Conservation (phyloP, 2,329 filamentous ascomycete species). For the Talaromyces funiculosus region DNA sequence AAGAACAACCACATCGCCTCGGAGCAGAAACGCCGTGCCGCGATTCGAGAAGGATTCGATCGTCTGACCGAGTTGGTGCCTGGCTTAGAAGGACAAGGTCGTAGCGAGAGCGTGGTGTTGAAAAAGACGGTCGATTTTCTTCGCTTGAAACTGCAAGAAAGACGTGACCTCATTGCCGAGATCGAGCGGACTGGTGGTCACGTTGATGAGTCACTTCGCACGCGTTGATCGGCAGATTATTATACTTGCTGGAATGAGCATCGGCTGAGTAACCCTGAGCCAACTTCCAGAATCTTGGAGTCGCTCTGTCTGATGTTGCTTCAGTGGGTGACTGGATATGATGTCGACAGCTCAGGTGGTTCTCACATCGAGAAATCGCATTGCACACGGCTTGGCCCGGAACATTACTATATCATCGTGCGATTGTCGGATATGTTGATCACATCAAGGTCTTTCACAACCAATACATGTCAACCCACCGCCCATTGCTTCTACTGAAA, state of each 20-base stretch:
- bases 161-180: slow-evolving; percentile 53
- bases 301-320: too few relatives aligned
- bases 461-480: too few relatives aligned
- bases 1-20: slow-evolving; percentile 69
- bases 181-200: slow-evolving; percentile 56
- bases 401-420: background rate
- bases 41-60: slow-evolving; percentile 80
- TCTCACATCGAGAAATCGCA: background rate
- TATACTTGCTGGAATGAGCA: too few relatives aligned
- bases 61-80: slow-evolving; percentile 73
- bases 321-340: too few relatives aligned
- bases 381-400: background rate
- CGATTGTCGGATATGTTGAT: background rate
- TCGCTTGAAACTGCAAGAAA: slow-evolving; percentile 53
- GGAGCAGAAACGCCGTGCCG: slow-evolving; percentile 59
- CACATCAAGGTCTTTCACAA: too few relatives aligned
- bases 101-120: slow-evolving; percentile 80
- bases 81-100: slow-evolving; percentile 72
- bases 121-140: slow-evolving; percentile 64
- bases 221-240: slow-evolving; percentile 16
- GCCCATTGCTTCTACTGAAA: background rate
- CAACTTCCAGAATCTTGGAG: too few relatives aligned
- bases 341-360: background rate
- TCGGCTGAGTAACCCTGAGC: too few relatives aligned
- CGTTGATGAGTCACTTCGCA: slow-evolving; percentile 41